Evolutionary conservation across 2,329 filamentous ascomycete species (phyloP).

Genomic region (Curvularia eragrostidis): DNA sequence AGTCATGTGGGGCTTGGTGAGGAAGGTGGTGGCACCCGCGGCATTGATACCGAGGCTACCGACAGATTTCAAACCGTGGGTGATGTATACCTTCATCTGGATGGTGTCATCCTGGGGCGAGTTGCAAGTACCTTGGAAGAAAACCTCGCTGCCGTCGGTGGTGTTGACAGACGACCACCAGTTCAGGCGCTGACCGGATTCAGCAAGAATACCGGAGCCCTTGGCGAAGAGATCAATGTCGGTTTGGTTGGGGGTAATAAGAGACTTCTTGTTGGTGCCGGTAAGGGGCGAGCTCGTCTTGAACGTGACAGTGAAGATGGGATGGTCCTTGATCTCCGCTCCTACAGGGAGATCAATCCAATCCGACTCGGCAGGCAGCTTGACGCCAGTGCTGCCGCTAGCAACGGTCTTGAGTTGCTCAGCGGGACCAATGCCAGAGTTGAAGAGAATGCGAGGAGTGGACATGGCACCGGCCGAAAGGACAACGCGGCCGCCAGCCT

Average conservation of each 20-base stretch:
- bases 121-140: slow-evolving; percentile 57
- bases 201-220: slow-evolving; percentile 52
- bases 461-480: slow-evolving; percentile 72
- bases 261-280: slow-evolving; percentile 29
- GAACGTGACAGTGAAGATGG: slow-evolving; percentile 47
- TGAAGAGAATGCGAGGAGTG: slow-evolving; percentile 70
- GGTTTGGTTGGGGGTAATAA: slow-evolving; percentile 40
- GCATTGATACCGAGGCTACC: slow-evolving; percentile 59
- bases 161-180: slow-evolving; percentile 57
- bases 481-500: slow-evolving; percentile 67
- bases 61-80: slow-evolving; percentile 66
- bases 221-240: slow-evolving; percentile 44
- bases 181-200: slow-evolving; percentile 57
- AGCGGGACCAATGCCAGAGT: slow-evolving; percentile 71
- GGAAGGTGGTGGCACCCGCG: slow-evolving; percentile 52
- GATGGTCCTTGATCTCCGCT: slow-evolving; percentile 51
- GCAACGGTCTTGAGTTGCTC: slow-evolving; percentile 55
- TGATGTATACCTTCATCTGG: slow-evolving; percentile 61
- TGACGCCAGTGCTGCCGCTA: slow-evolving; percentile 49
- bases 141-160: slow-evolving; percentile 49
- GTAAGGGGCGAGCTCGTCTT: slow-evolving; percentile 31
- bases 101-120: slow-evolving; percentile 46
- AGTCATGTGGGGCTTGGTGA: slow-evolving; percentile 60
- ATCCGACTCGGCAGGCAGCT: slow-evolving; percentile 51
- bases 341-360: slow-evolving; percentile 61